Evolutionary conservation across 768 basidiomycete genomes (phyloP), one percentile per base, ranked within the genome.

Genomic region (Lactarius pseudohatsudake): DNA sequence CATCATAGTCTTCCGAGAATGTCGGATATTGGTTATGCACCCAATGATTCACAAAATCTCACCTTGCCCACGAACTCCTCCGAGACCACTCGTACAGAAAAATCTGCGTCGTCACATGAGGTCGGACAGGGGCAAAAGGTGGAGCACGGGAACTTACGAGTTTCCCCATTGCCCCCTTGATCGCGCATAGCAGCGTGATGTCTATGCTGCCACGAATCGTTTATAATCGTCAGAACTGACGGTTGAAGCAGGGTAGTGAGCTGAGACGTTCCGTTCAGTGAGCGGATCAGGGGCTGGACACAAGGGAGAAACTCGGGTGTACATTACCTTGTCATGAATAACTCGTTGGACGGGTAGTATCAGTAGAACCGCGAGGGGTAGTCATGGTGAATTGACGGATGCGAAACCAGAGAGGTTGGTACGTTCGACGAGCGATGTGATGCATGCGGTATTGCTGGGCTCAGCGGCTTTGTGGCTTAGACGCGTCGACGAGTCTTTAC

Each of bases 131-230:
- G 45, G 43, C 22, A 32, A 9, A 58, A 68, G 70, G 61, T 43
- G 62, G 57, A 84, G 28, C 36, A 22, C 20, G 57, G 22, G 30
- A 50, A 34, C 89, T 72, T 81, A 94, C 92, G 92, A 57, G 93
- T 91, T 81, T 94, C 92, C 65, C 86, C 87, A 73, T 81, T 86
- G 54, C 83, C 85, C 69, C 84, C 86, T 75, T 85, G 81, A 54
- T 81, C 86, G 74, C 84, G 83, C 92, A 94, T 94, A 57, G 92
- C 81, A 64, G 83, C 82, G 78, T 94, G 92, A 79, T 94, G 89
- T 73, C 89, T 84, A 77, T 94, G 92, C 78, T 90, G 82, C 84
- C 86, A 87, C 61, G 92, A 94, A 72, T 94, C 89, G 77, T 94
- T 94, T 41, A 81, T 81, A 74, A 94, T 88, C 62, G 74, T 80